Percentiles rank a stretch among this genome's conserved stretches.
Conservation (phyloP, 169 alveolate genomes). For the Cryptosporidium sp. region DNA sequence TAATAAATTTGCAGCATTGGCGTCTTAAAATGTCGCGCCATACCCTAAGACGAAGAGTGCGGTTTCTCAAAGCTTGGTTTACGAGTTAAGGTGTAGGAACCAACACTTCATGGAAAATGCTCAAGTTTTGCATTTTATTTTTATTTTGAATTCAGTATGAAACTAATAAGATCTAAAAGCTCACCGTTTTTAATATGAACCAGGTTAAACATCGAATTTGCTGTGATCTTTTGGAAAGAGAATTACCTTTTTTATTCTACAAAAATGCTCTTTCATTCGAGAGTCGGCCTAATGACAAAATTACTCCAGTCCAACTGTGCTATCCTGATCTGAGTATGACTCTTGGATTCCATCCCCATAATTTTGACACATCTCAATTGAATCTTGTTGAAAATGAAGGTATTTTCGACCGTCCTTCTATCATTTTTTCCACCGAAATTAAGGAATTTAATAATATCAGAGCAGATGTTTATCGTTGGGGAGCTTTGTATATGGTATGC, state of each 20-base stretch:
- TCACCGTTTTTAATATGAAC: background rate
- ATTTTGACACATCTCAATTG: background rate
- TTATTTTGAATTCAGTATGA: background rate
- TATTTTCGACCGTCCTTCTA: constrained; percentile 27
- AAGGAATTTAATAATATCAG: constrained; percentile 23
- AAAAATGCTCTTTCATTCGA: constrained; percentile 38
- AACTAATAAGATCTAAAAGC: background rate
- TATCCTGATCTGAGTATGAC: constrained; percentile 33
- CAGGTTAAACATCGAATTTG: constrained; percentile 43
- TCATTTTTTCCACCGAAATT: constrained; percentile 47
- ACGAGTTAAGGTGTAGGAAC: background rate
- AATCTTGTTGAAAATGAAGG: background rate
- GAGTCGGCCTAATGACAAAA: background rate
- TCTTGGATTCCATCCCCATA: constrained; percentile 48
- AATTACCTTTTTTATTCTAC: constrained; percentile 19
- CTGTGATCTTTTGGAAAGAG: background rate
- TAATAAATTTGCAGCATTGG: background rate
- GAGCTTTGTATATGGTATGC: constrained; percentile 18
- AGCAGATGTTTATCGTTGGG: constrained; percentile 45
- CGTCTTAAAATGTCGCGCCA: constrained; percentile 26
- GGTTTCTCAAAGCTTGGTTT: background rate
- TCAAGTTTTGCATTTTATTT: background rate
- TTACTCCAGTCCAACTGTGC: constrained; percentile 24
- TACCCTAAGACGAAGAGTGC: background rate
- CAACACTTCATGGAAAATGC: background rate